These are phyloP conservation scores for Neofusicoccum ribis DNA, from an alignment of 2,329 filamentous ascomycete species.

Conservation along the genomic window DNA sequence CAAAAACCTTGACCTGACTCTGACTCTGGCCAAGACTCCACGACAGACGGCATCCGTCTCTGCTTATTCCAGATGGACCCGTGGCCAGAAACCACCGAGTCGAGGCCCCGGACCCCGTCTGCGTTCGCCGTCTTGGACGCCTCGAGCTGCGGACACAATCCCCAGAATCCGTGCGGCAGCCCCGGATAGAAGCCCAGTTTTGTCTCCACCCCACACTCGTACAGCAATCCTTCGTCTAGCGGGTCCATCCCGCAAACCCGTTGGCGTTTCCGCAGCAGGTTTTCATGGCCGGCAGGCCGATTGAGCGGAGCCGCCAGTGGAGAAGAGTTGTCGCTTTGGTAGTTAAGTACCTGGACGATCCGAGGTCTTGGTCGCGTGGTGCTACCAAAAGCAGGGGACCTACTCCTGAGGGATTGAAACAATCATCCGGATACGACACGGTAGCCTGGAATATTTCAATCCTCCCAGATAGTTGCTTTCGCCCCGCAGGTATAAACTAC, in stretches of 20 bases:
- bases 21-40: background rate
- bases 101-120: background rate
- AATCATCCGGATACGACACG: too few relatives aligned
- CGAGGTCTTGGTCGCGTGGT: too few relatives aligned
- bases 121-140: conserved; percentile 23
- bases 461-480: too few relatives aligned
- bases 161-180: conserved; percentile 44
- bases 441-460: too few relatives aligned
- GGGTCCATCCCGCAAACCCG: conserved; percentile 54
- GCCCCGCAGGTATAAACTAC: too few relatives aligned
- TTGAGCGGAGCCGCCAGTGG: conserved; percentile 28
- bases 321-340: conserved; percentile 33
- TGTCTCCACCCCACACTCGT: conserved; percentile 48
- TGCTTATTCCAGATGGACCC: too few relatives aligned
- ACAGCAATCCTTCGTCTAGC: conserved; percentile 55
- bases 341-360: conserved; percentile 23
- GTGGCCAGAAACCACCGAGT: background rate
- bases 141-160: conserved; percentile 33
- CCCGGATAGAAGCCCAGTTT: conserved; percentile 47
- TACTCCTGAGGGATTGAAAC: too few relatives aligned
- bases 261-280: conserved; percentile 50
- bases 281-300: conserved; percentile 26
- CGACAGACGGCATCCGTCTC: background rate
- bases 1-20: conserved; percentile 1
- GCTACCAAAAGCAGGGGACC: too few relatives aligned